phyloP scores from a whole-genome alignment of 768 basidiomycete species.

The Tulasnella calospora region DNA sequence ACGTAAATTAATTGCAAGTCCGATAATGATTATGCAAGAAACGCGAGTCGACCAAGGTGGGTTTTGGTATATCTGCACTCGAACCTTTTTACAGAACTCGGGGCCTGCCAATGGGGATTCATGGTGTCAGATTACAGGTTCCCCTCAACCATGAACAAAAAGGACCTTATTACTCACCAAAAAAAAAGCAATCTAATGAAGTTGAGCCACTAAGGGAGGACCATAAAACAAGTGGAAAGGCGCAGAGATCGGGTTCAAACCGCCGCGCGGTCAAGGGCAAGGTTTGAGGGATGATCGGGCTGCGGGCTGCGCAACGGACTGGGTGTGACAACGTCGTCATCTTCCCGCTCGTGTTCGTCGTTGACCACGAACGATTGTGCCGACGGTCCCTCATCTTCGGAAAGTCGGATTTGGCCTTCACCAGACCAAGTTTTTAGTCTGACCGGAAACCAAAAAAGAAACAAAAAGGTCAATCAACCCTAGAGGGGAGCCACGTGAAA shows the following conservation, averaged over 20 bases:
- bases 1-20: too few species aligned
- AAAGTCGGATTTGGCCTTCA: slow-evolving; percentile 9
- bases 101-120: too few species aligned
- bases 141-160: too few species aligned
- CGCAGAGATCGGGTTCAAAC: neutral
- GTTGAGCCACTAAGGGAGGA: neutral
- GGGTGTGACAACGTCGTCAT: slow-evolving; percentile 5
- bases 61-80: neutral
- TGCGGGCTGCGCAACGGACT: neutral
- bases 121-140: too few species aligned
- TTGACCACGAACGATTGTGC: slow-evolving; percentile 18
- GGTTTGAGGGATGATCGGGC: neutral
- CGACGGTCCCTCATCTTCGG: slow-evolving; percentile 3
- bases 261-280: neutral
- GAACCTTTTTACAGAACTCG: too few species aligned
- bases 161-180: too few species aligned
- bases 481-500: neutral
- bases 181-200: neutral
- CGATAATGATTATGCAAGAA: neutral
- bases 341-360: neutral
- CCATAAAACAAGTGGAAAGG: neutral
- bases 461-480: too few species aligned
- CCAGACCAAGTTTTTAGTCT: slow-evolving; percentile 7
- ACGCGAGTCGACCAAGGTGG: neutral
- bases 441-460: neutral